A percentile compares a stretch with the other conserved stretches of the same genome.
Conservation (phyloP, 2,329 filamentous ascomycete genomes). For the Aspergillus udagawae region DNA sequence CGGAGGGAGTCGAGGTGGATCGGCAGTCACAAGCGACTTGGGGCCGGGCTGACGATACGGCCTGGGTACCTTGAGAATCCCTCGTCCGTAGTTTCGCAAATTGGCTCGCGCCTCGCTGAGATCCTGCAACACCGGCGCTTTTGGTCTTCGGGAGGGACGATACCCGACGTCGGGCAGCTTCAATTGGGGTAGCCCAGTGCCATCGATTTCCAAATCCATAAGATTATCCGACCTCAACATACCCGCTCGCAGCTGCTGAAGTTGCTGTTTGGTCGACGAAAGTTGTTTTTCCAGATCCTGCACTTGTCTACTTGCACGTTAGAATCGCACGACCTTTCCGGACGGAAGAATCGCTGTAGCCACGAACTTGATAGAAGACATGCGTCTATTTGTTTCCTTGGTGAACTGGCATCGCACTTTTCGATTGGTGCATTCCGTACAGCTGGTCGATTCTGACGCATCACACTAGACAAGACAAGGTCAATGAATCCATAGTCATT, state of each 20-base stretch:
- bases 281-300: constrained; percentile 95
- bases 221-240: constrained; percentile 49
- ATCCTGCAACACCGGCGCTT: constrained; percentile 61
- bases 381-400: constrained; percentile 95
- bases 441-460: constrained; percentile 92
- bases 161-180: constrained; percentile 63
- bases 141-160: constrained; percentile 61
- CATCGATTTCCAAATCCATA: constrained; percentile 41
- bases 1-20: constrained; percentile 64
- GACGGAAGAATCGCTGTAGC: constrained; percentile 2
- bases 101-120: constrained; percentile 68
- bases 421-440: constrained; percentile 93
- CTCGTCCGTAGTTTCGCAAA: constrained; percentile 68
- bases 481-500: background rate
- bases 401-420: constrained; percentile 98
- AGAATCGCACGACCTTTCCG: constrained; percentile 7
- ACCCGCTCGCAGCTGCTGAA: constrained; percentile 66
- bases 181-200: constrained; percentile 43
- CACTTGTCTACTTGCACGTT: constrained; percentile 60
- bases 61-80: constrained; percentile 74
- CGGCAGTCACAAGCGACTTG: constrained; percentile 49
- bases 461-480: constrained; percentile 60
- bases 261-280: constrained; percentile 73
- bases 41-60: constrained; percentile 57
- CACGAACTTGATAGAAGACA: constrained; percentile 91